A percentile compares a stretch with the other conserved stretches of the same genome.
phyloP scores from a whole-genome alignment of 768 basidiomycete genomes.

The Amanita phalloides region DNA sequence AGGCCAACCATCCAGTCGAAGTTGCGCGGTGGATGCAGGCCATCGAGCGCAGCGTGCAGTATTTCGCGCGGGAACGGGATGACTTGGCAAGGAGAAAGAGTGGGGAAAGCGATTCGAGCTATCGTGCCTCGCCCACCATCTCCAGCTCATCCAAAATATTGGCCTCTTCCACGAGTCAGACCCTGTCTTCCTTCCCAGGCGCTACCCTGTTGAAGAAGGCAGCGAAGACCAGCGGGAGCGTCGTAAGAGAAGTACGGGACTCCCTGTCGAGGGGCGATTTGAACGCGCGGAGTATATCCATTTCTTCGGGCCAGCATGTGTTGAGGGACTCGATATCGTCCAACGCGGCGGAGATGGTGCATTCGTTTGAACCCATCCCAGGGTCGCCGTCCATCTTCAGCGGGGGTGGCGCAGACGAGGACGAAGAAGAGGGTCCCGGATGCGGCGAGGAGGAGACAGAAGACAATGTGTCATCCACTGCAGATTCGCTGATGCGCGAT shows the following conservation, averaged over 20 bases:
- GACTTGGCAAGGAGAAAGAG: conserved; percentile 23
- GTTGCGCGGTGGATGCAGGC: conserved; percentile 81
- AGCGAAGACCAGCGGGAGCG: background rate
- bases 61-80: conserved; percentile 30
- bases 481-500: conserved; percentile 30
- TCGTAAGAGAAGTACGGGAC: background rate
- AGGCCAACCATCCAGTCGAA: conserved; percentile 82
- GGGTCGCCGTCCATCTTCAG: background rate
- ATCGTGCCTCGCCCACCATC: background rate
- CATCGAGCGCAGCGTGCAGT: conserved; percentile 64
- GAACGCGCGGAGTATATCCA: background rate
- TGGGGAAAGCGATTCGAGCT: conserved; percentile 36
- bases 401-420: background rate
- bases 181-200: background rate
- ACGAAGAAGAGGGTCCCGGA: background rate
- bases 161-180: too few species aligned
- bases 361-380: background rate
- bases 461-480: conserved; percentile 14
- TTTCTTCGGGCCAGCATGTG: background rate
- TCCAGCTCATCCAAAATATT: too few species aligned
- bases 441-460: conserved; percentile 20
- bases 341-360: background rate
- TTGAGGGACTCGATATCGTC: background rate
- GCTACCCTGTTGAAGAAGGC: background rate
- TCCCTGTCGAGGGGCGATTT: background rate